A percentile compares a stretch with the other conserved stretches of the same genome.
phyloP scores from a whole-genome alignment of 352 stramenopile species.

The Globisporangium canariense region DNA sequence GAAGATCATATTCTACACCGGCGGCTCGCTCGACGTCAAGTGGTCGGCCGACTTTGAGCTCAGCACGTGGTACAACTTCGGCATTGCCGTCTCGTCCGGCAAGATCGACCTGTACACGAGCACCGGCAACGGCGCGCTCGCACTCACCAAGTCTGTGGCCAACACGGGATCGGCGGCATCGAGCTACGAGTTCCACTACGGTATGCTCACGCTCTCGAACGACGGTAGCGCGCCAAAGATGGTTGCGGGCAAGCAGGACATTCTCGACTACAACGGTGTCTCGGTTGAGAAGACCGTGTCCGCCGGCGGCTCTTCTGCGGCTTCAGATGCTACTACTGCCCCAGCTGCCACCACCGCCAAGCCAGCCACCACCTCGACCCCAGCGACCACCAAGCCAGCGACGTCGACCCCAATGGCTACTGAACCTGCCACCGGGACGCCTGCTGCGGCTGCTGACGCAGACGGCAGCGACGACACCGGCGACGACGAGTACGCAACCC shows the following conservation, averaged over 20 bases:
- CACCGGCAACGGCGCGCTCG: slow-evolving; percentile 36
- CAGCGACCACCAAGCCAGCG: background rate
- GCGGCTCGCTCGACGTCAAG: slow-evolving; percentile 37
- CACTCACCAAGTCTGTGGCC: slow-evolving; percentile 36
- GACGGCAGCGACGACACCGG: background rate
- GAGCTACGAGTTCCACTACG: slow-evolving; percentile 65
- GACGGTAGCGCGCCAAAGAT: slow-evolving; percentile 50
- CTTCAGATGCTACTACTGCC: background rate
- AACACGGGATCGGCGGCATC: slow-evolving; percentile 22
- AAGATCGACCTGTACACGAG: slow-evolving; percentile 54
- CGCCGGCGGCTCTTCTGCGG: slow-evolving; percentile 4
- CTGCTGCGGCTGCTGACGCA: slow-evolving; percentile 4
- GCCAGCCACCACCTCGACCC: background rate
- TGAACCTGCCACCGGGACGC: background rate
- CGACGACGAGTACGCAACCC: slow-evolving; percentile 11
- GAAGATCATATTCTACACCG: slow-evolving; percentile 56
- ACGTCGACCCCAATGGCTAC: background rate
- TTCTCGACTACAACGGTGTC: slow-evolving; percentile 68
- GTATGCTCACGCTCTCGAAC: slow-evolving; percentile 61
- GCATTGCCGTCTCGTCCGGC: slow-evolving; percentile 39
- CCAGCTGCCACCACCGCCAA: background rate
- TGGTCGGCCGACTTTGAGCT: slow-evolving; percentile 51
- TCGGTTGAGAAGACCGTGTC: slow-evolving; percentile 35
- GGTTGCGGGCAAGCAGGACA: slow-evolving; percentile 40
- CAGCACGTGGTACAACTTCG: slow-evolving; percentile 70